A percentile compares a stretch with the other conserved stretches of the same genome.
These are phyloP conservation scores for Staphylotrichum longicolle DNA, from an alignment of 495 filamentous ascomycete genomes.

Conservation along the genomic window DNA sequence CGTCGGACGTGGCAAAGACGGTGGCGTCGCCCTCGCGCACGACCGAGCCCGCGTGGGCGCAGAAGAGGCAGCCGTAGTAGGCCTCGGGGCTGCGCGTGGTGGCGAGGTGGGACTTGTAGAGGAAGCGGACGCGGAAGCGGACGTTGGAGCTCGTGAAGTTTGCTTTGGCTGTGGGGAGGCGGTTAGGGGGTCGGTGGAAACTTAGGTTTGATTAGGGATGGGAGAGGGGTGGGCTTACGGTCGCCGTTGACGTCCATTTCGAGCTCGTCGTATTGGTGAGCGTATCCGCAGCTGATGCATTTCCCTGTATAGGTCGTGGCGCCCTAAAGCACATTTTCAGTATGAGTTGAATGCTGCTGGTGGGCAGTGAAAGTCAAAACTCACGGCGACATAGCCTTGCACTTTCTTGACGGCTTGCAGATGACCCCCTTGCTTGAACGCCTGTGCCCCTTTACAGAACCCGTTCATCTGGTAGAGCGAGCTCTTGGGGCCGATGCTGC, in stretches of 20 bases:
- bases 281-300: constrained; percentile 42
- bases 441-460: constrained; percentile 42
- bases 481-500: constrained; percentile 34
- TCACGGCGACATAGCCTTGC: constrained; percentile 17
- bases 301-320: constrained; percentile 35
- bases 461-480: constrained; percentile 44
- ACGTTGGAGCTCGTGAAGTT: constrained; percentile 37
- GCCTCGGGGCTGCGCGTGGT: constrained; percentile 39
- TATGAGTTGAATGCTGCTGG: neutral
- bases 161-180: constrained; percentile 28
- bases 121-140: constrained; percentile 41
- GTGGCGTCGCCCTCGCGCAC: constrained; percentile 43
- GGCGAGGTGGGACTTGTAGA: constrained; percentile 43
- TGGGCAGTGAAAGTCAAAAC: neutral
- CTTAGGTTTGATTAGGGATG: neutral
- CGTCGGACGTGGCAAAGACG: constrained; percentile 41
- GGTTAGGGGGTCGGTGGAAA: constrained; percentile 12
- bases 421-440: constrained; percentile 30
- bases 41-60: constrained; percentile 38
- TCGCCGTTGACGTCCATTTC: constrained; percentile 37
- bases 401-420: constrained; percentile 40
- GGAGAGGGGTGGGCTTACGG: neutral
- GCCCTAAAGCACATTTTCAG: constrained; percentile 26
- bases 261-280: constrained; percentile 40
- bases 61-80: constrained; percentile 44